Base-by-base conservation (phyloP, 2,329 filamentous ascomycete species). In the Trichoderma sp. region DNA sequence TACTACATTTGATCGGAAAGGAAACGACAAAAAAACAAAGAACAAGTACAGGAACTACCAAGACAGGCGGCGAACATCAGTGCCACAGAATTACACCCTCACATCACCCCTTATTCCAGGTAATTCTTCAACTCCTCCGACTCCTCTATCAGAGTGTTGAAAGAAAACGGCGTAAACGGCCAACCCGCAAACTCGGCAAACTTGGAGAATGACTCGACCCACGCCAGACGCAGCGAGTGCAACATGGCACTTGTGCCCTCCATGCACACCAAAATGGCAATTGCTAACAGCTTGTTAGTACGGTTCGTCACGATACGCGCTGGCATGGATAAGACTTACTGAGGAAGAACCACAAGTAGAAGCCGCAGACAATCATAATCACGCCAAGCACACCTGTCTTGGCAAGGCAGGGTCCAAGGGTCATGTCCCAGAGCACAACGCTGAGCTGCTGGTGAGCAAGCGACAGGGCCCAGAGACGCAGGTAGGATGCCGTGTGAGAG, bases 131-230 rank as follows among this genome's bases (percentile, higher is more conserved):
- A 74, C 64, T 85, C 82, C 68, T 88, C 85, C 67, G 95, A 91
- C 76, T 97, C 93, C 78, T 97, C 93, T 70, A 97, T 79, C 75
- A 96, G 80, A 43, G 86, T 83, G 79, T 89, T 88, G 78, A 97
- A 97, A 68, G 90, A 95, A 76, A 97, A 97, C 5, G 93, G 93
- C 74, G 89, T 83, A 78, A 97, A 97, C 1, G 92, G 84, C 78
- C 93, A 87, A 62, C 93, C 93, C 66, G 91, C 90, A 73, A 95
- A 95, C 75, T 96, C 89, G 78, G 96, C 96, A 82, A 96, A 94
- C 82, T 97, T 97, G 80, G 92, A 96, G 88, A 97, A 97, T 19
- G 93, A 94, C 79, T 97, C 94, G 68, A 97, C 93, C 93, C 93
- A 97, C 72, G 96, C 93, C 74, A 97, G 81, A 83, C 93, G 87